Evolutionary conservation across 2,329 filamentous ascomycete genomes (phyloP).

Genomic region (Pyricularia sp.): DNA sequence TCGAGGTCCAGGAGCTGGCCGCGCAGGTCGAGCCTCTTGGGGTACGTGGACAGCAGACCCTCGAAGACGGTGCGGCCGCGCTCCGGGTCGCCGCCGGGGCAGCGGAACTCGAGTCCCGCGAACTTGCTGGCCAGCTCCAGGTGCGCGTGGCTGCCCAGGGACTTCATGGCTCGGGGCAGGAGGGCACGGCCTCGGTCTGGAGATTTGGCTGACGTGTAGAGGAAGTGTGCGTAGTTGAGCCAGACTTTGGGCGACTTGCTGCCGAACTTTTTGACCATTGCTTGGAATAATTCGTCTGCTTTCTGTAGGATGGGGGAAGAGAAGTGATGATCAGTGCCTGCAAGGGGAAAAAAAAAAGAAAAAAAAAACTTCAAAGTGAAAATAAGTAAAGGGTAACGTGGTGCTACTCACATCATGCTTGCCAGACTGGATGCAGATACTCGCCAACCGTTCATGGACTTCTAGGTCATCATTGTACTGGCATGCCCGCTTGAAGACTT

Average conservation of each 20-base stretch:
- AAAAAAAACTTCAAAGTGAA: neutral
- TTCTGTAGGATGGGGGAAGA: constrained; percentile 38
- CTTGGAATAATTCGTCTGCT: constrained; percentile 78
- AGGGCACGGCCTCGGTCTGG: constrained; percentile 66
- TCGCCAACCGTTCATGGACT: constrained; percentile 77
- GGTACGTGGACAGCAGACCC: constrained; percentile 68
- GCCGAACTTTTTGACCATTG: constrained; percentile 79
- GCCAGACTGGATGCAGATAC: constrained; percentile 86
- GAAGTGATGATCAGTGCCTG: neutral
- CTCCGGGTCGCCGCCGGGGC: constrained; percentile 69
- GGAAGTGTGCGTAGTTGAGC: constrained; percentile 89
- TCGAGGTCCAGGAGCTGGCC: constrained; percentile 85
- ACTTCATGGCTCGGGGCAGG: constrained; percentile 72
- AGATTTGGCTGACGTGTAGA: constrained; percentile 59
- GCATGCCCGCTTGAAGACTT: constrained; percentile 82
- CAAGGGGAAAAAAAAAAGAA: neutral
- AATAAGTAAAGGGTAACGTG: neutral
- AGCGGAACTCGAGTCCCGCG: constrained; percentile 82
- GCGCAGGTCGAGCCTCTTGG: constrained; percentile 87
- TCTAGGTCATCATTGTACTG: constrained; percentile 88
- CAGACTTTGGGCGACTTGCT: constrained; percentile 69
- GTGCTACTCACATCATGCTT: constrained; percentile 58
- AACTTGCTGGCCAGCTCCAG: constrained; percentile 74
- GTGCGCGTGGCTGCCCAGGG: constrained; percentile 54
- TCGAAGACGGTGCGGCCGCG: constrained; percentile 92